Conservation (phyloP, 2,329 filamentous ascomycete genomes). For the Dactylellina leptospora region DNA sequence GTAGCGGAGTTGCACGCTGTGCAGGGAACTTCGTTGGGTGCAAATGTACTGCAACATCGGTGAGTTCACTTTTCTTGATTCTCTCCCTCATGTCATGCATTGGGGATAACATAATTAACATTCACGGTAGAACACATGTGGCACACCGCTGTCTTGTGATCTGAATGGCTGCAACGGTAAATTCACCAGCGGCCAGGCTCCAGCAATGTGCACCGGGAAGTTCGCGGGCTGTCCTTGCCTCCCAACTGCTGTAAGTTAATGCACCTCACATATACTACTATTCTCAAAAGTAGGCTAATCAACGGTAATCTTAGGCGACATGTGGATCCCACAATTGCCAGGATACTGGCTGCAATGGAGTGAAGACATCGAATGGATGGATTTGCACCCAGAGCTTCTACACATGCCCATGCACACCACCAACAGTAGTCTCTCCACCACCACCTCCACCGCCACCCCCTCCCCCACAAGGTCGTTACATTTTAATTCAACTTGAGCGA, state of each 20-base stretch:
- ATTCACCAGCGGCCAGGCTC: slow-evolving; percentile 1
- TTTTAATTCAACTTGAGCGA: slow-evolving; percentile 1
- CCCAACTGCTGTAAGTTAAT: slow-evolving; percentile 10
- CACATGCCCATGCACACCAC: not conserved
- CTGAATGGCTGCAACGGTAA: slow-evolving; percentile 6
- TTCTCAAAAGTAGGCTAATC: slow-evolving; percentile 1
- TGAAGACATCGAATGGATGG: not conserved
- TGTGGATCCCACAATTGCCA: slow-evolving; percentile 1
- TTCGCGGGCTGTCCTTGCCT: slow-evolving; percentile 15
- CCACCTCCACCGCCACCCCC: not conserved
- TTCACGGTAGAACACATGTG: slow-evolving; percentile 10
- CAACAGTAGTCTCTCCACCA: not conserved
- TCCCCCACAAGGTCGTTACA: not conserved
- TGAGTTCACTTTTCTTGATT: slow-evolving; percentile 1
- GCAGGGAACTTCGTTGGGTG: slow-evolving; percentile 23
- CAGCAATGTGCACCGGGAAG: slow-evolving; percentile 16
- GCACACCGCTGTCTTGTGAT: not conserved
- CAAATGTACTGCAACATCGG: slow-evolving; percentile 12
- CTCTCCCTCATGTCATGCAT: slow-evolving; percentile 7
- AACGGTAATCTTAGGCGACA: not conserved
- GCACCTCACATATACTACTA: slow-evolving; percentile 1
- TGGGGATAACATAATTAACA: slow-evolving; percentile 6
- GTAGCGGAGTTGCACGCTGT: slow-evolving; percentile 12
- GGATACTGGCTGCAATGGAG: not conserved
- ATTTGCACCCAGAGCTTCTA: not conserved